phyloP scores from a whole-genome alignment of 2,329 filamentous ascomycete genomes.

The Lachnellula arida region DNA sequence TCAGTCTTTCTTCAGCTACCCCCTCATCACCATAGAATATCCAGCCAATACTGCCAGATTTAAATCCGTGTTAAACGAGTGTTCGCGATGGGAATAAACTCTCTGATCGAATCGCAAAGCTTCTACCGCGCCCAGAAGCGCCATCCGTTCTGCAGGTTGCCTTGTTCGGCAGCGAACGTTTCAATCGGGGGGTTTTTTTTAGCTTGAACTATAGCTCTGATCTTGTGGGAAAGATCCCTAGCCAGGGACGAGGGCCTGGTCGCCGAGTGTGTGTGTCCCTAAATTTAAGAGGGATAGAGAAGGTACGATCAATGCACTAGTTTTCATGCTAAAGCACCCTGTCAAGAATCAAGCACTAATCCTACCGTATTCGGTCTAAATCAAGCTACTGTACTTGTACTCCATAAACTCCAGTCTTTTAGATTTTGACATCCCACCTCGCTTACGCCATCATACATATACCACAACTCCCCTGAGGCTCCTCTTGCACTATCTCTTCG shows the following conservation, averaged over 20 bases:
- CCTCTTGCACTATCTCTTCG: too few relatives aligned
- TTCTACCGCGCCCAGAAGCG: slow-evolving; percentile 11
- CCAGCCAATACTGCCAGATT: slow-evolving; percentile 3
- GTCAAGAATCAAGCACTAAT: too few relatives aligned
- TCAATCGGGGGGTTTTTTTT: slow-evolving; percentile 23
- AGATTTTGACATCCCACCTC: too few relatives aligned
- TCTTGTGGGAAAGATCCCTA: background rate
- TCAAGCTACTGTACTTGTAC: too few relatives aligned
- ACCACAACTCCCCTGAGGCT: too few relatives aligned
- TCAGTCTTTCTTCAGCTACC: background rate
- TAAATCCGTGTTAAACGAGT: background rate
- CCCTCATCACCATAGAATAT: background rate
- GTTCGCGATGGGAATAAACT: background rate
- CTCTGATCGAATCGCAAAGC: slow-evolving; percentile 20
- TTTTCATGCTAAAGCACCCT: too few relatives aligned
- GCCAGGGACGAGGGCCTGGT: background rate
- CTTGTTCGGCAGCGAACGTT: slow-evolving; percentile 23
- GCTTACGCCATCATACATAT: too few relatives aligned
- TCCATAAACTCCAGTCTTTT: too few relatives aligned
- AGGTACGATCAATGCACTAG: background rate
- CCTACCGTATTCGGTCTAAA: too few relatives aligned
- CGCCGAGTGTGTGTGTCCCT: background rate
- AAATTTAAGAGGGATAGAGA: background rate
- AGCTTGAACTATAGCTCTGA: background rate
- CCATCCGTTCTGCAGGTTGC: slow-evolving; percentile 16